Conservation (phyloP, 768 basidiomycete species). For the Lactarius psammicola region DNA sequence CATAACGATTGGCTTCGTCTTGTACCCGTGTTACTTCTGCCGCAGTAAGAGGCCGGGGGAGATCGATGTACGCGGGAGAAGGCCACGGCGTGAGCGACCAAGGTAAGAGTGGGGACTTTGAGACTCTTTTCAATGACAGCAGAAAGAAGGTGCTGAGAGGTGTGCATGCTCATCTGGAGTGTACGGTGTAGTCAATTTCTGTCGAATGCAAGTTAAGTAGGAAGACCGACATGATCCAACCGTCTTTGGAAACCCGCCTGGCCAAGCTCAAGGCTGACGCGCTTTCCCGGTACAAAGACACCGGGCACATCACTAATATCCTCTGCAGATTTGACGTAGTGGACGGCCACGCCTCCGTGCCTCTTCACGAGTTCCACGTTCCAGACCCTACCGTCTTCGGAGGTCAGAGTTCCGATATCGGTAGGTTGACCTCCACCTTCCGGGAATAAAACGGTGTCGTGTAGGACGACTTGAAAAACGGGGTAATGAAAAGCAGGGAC, state of each 20-base stretch:
- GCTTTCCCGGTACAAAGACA: conserved; percentile 51
- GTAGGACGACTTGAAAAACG: conserved; percentile 63
- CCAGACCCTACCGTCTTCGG: conserved; percentile 48
- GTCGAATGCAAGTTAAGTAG: not conserved
- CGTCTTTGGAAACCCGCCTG: conserved; percentile 61
- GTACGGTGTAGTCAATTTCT: not conserved
- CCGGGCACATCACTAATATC: conserved; percentile 45
- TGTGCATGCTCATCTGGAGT: conserved; percentile 76
- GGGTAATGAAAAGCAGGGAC: conserved; percentile 46
- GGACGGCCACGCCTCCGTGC: conserved; percentile 70
- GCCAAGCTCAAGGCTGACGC: conserved; percentile 54
- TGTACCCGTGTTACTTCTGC: conserved; percentile 66
- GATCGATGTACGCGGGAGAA: conserved; percentile 71
- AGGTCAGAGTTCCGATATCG: conserved; percentile 60
- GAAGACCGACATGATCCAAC: conserved; percentile 63
- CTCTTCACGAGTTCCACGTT: conserved; percentile 65
- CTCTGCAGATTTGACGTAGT: conserved; percentile 54
- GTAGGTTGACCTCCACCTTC: conserved; percentile 83
- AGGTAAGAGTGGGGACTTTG: conserved; percentile 66
- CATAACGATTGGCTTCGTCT: conserved; percentile 59
- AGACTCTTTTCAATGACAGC: conserved; percentile 69
- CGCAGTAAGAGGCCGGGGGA: conserved; percentile 61
- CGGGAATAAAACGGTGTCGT: conserved; percentile 79
- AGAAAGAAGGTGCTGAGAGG: conserved; percentile 79
- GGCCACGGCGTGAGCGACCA: conserved; percentile 78